Percentiles rank a stretch among this genome's conserved stretches.
Evolutionary conservation across 306 rosid genomes (phyloP).

Genomic region (Castanopsis chinensis): DNA sequence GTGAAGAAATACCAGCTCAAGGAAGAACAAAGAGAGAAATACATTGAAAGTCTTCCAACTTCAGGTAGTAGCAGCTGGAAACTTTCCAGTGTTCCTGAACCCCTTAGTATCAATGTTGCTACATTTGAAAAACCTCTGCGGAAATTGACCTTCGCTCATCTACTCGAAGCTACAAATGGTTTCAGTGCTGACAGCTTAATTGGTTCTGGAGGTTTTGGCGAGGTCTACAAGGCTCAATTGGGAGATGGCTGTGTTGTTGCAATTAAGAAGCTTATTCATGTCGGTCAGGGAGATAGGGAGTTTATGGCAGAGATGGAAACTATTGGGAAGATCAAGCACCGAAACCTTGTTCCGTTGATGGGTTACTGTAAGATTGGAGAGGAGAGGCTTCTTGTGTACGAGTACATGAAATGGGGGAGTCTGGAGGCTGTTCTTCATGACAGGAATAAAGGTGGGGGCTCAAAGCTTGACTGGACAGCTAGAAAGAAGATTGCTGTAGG

Average conservation of each 20-base stretch:
- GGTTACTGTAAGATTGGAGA: slow-evolving; percentile 83
- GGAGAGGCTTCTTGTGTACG: slow-evolving; percentile 86
- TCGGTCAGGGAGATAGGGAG: slow-evolving; percentile 85
- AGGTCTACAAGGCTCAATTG: slow-evolving; percentile 73
- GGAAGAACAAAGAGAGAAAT: slow-evolving; percentile 47
- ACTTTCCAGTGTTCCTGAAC: slow-evolving; percentile 61
- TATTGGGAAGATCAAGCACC: slow-evolving; percentile 74
- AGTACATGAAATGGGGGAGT: slow-evolving; percentile 86
- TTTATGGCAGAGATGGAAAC: slow-evolving; percentile 94
- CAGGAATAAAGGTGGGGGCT: slow-evolving; percentile 33
- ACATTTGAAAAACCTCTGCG: slow-evolving; percentile 72
- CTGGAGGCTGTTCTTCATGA: slow-evolving; percentile 75
- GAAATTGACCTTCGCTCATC: slow-evolving; percentile 68
- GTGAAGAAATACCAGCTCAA: slow-evolving; percentile 31
- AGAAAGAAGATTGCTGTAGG: slow-evolving; percentile 75
- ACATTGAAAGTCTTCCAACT: slow-evolving; percentile 69
- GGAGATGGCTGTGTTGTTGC: slow-evolving; percentile 71
- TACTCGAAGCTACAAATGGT: slow-evolving; percentile 81
- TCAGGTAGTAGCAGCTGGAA: slow-evolving; percentile 79
- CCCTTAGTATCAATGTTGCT: slow-evolving; percentile 70
- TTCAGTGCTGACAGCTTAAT: slow-evolving; percentile 70
- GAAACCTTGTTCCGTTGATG: slow-evolving; percentile 68
- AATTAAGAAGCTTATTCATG: slow-evolving; percentile 73
- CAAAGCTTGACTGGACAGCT: slow-evolving; percentile 59
- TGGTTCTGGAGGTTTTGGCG: slow-evolving; percentile 87